These are phyloP conservation scores for Fusarium sterilihyphosum DNA, from an alignment of 2,329 filamentous ascomycete genomes.

Conservation along the genomic window DNA sequence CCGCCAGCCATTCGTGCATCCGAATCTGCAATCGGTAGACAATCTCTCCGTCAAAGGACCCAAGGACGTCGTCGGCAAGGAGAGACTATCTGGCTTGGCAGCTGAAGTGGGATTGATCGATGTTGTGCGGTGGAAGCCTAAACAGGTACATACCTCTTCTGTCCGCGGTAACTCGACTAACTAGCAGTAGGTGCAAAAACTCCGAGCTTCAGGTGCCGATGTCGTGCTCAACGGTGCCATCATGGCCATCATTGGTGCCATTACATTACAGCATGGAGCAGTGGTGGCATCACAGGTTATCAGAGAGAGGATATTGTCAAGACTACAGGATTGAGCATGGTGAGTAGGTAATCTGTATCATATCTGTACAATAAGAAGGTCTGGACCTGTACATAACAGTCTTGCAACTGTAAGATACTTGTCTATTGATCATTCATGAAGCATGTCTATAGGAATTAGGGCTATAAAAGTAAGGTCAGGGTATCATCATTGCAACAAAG, in stretches of 20 bases:
- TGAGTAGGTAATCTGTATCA: slow-evolving; percentile 43
- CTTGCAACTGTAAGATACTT: slow-evolving; percentile 25
- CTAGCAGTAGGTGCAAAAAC: slow-evolving; percentile 65
- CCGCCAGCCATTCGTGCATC: slow-evolving; percentile 74
- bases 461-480: neutral
- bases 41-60: slow-evolving; percentile 74
- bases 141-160: slow-evolving; percentile 66
- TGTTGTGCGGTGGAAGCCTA: slow-evolving; percentile 90
- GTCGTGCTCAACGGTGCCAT: slow-evolving; percentile 80
- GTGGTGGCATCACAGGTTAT: slow-evolving; percentile 79
- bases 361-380: slow-evolving; percentile 44
- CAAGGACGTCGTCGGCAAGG: slow-evolving; percentile 68
- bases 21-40: slow-evolving; percentile 76
- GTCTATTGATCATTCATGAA: slow-evolving; percentile 22
- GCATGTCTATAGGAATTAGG: slow-evolving; percentile 20
- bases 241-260: slow-evolving; percentile 86
- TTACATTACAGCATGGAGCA: slow-evolving; percentile 88
- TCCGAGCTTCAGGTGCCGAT: slow-evolving; percentile 77
- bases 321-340: slow-evolving; percentile 38
- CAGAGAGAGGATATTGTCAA: slow-evolving; percentile 76
- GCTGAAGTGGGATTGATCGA: slow-evolving; percentile 74
- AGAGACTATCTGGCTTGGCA: slow-evolving; percentile 74
- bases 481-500: slow-evolving; percentile 43
- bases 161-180: neutral
- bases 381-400: slow-evolving; percentile 40